Evolutionary conservation across 2,329 filamentous ascomycete genomes (phyloP), one percentile per base, ranked within the genome.

Genomic region (Cadophora luteo-olivacea): DNA sequence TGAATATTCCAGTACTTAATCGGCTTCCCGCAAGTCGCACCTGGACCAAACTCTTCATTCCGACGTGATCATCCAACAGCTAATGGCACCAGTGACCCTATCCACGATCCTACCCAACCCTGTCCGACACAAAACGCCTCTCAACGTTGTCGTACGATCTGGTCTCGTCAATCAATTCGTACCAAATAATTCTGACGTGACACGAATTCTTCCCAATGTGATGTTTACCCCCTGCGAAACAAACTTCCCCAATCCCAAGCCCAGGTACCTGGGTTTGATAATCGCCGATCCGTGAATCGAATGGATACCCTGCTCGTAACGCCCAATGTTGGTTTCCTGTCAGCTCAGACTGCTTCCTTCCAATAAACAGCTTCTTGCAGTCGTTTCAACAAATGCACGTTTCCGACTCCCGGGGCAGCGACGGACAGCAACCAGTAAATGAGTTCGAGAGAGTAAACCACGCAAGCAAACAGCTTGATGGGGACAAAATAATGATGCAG

Each of bases 21-120:
- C 67, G 54, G 38, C 64, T 68, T 24, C 62, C 58, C 33, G 57
- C 60, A 14, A 61, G 25, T 24, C 57, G 61, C 45, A 69, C 45
- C 29, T 68, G 69, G 4, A 57, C 36, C 66, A 70, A 68, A 8
- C 32, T 36, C n/a, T 61, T 69, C 61, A 64, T 68, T 7, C 49
- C 45, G 11, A 29, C 6, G 24, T 32, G 16, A 41, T 38, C 24
- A 14, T 36, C 8, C 29, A 58, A 38, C n/a, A 24, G 19, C n/a
- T 45, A 19, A 45, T 2, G 12, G 41, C 16, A 14, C 4, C 12
- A 19, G 6, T 19, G 16, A 19, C 16, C 41, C 41, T 57, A 3
- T 19, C 32, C 32, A 57, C 52, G 32, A 32, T 33, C 29, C 24
- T 12, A 32, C 58, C 36, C 22, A 38, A 22, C 19, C n/a, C 14